Evolutionary conservation across 1,284 basidiomycete genomes (phyloP).

Genomic region (Tetrapyrgos nigripes): DNA sequence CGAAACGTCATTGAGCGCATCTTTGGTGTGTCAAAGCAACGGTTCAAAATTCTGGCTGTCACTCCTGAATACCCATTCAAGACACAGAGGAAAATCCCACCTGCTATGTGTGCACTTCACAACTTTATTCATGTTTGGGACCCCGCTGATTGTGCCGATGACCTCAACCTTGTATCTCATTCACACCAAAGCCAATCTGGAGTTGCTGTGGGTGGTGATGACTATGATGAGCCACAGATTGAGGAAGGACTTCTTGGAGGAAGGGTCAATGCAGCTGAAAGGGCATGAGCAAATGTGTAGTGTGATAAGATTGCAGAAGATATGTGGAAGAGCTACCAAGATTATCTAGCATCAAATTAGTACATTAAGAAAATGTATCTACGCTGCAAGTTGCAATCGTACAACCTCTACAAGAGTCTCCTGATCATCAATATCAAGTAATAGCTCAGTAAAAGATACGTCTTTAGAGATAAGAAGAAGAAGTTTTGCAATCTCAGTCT

Average conservation of each 20-base stretch:
- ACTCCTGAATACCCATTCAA: not conserved
- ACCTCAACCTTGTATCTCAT: not conserved
- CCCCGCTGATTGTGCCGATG: not conserved
- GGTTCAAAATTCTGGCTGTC: not conserved
- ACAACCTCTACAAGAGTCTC: not conserved
- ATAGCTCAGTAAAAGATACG: not conserved
- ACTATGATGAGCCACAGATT: not conserved
- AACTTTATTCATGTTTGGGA: not conserved
- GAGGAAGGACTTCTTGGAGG: not conserved
- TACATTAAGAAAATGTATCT: not conserved
- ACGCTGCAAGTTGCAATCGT: not conserved
- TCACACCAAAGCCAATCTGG: not conserved
- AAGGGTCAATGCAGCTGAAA: not conserved
- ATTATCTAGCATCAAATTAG: not conserved
- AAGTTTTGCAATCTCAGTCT: not conserved
- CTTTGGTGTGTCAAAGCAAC: not conserved
- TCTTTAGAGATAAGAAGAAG: not conserved
- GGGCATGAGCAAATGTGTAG: not conserved
- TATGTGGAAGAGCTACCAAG: constrained; percentile 1
- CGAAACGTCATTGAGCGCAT: constrained; percentile 8
- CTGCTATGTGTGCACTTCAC: not conserved
- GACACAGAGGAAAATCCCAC: not conserved
- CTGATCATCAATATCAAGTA: not conserved
- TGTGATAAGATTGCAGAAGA: not conserved
- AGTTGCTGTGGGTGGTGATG: not conserved